A percentile compares a stretch with the other conserved stretches of the same genome.
These are phyloP conservation scores for Hygrophorus russula DNA, from an alignment of 768 basidiomycete genomes.

Conservation along the genomic window DNA sequence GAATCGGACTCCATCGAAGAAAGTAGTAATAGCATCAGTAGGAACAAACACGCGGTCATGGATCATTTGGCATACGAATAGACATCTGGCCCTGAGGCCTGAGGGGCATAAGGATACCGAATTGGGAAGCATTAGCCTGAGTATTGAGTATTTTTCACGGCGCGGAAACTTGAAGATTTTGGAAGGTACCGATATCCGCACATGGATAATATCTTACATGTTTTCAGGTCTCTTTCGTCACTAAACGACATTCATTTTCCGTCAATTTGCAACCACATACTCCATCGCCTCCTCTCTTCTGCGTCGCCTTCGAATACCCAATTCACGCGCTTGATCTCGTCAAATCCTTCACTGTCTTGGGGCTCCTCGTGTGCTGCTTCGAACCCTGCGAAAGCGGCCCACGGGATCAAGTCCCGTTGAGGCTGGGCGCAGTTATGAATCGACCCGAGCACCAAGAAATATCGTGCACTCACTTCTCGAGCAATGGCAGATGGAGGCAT, in stretches of 20 bases:
- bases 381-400: slow-evolving; percentile 47
- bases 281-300: slow-evolving; percentile 63
- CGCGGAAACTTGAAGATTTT: no score
- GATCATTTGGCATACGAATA: no score
- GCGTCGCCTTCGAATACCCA: slow-evolving; percentile 73
- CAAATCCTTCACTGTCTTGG: slow-evolving; percentile 54
- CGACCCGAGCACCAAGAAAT: neutral
- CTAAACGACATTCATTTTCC: slow-evolving; percentile 35
- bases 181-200: no score
- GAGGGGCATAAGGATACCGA: no score
- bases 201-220: no score
- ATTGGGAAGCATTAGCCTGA: no score
- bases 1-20: no score
- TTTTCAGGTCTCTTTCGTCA: no score
- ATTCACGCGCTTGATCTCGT: slow-evolving; percentile 65
- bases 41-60: no score
- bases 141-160: no score
- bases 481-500: slow-evolving; percentile 33
- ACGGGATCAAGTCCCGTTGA: slow-evolving; percentile 44
- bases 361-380: slow-evolving; percentile 60
- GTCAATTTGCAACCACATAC: slow-evolving; percentile 77
- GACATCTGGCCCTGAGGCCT: no score
- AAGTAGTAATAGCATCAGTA: no score
- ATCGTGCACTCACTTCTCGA: slow-evolving; percentile 25
- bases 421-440: slow-evolving; percentile 19